Evolutionary conservation across 345 rosid genomes (phyloP).

Genomic region (Hibiscus mutabilis): DNA sequence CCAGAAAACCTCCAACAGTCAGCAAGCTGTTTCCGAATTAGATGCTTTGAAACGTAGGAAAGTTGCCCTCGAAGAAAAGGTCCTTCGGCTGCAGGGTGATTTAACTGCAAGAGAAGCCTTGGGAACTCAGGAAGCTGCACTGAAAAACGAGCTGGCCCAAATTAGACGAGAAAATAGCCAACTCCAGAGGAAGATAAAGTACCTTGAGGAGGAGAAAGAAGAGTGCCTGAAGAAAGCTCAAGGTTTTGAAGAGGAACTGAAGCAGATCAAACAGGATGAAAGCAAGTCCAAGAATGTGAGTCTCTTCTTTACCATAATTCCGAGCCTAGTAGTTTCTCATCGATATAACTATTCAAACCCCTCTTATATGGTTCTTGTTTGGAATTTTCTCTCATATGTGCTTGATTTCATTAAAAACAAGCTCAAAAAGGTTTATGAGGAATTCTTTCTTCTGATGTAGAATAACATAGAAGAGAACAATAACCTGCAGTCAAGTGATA

Average conservation of each 20-base stretch:
- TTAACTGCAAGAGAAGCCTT: constrained; percentile 58
- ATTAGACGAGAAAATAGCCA: constrained; percentile 42
- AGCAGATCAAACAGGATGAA: constrained; percentile 18
- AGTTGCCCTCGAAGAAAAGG: constrained; percentile 54
- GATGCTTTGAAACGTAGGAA: constrained; percentile 41
- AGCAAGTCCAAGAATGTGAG: constrained; percentile 10
- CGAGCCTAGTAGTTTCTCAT: constrained; percentile 5
- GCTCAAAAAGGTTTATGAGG: background rate
- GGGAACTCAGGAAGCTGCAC: constrained; percentile 41
- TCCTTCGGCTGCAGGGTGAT: constrained; percentile 58
- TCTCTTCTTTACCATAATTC: constrained; percentile 10
- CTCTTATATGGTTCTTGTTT: constrained; percentile 19
- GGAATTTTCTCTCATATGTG: background rate
- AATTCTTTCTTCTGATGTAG: constrained; percentile 5
- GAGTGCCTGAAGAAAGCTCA: constrained; percentile 31
- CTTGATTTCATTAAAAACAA: constrained; percentile 1
- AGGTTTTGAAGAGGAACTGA: constrained; percentile 25
- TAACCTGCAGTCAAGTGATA: constrained; percentile 8
- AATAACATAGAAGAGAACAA: constrained; percentile 15
- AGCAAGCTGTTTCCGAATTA: constrained; percentile 36
- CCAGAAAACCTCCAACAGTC: constrained; percentile 34
- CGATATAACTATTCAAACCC: background rate
- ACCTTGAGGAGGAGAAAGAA: constrained; percentile 48
- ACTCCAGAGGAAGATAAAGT: constrained; percentile 43
- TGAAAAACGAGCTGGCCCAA: constrained; percentile 53